Base-by-base conservation (phyloP, 164 flowering plant genomes). In the Vitis labrusca region DNA sequence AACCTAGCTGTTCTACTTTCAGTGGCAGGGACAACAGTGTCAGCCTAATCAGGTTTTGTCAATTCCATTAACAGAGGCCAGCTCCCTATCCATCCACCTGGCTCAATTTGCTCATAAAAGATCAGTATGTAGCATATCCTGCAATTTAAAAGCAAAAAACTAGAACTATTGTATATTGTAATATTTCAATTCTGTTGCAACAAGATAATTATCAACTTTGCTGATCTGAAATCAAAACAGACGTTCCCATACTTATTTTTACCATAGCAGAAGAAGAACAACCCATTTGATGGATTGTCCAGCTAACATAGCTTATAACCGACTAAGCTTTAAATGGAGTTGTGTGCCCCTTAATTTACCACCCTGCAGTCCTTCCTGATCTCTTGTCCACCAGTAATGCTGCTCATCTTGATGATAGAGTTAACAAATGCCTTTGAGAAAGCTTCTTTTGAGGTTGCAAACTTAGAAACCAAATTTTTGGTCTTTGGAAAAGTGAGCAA, bases 401-500 rank as follows among this genome's bases (percentile, higher is more conserved):
- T 85, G 58, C 90, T 83, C 86, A 86, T 74, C 74, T 86, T 86
- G 66, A 75, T 81, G 79, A 85, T 81, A 11, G 89, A 84, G 32
- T 79, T 78, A 1, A 73, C 82, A 74, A 87, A 85, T 10, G 83
- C 88, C 9, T 68, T 58, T 15, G 32, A 23, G 68, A 86, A 86
- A 56, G 81, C 68, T 9, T 70, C 54, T 59, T 83, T 63, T 29
- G 88, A 83, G 63, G 48, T 72, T 1, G 86, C 85, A 73, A 71
- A 85, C 74, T 83, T 77, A 7, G 55, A 61, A 49, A 87, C 85
- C 74, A 87, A 64, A 8, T 49, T 60, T 57, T 76, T 80, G 1
- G 86, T 87, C 60, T 71, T 76, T 23, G 85, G 76, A 59, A 15
- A 9, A 44, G 67, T 68, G 32, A 86, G 84, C 57, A 86, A 70